These are phyloP conservation scores for Pugionium dolabratum DNA, from an alignment of 345 rosid species.

Conservation along the genomic window DNA sequence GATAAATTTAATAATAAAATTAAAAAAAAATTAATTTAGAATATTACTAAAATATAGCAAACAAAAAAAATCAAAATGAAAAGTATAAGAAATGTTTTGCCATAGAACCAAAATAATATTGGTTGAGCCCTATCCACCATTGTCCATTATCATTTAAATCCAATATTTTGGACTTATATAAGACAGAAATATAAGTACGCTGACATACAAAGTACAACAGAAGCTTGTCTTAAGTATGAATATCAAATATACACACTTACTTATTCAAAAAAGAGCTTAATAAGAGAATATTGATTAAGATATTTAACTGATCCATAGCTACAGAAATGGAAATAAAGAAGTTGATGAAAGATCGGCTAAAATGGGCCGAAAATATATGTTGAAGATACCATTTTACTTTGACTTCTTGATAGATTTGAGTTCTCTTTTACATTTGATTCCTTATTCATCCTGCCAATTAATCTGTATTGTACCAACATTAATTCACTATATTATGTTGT, in stretches of 20 bases:
- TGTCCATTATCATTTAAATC: conserved; percentile 24
- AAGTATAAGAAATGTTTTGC: no score
- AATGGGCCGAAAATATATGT: conserved; percentile 36
- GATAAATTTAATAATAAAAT: no score
- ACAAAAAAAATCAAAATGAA: no score
- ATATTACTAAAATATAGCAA: no score
- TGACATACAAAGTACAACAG: conserved; percentile 20
- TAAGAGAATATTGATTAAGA: conserved; percentile 20
- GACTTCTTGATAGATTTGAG: conserved; percentile 36
- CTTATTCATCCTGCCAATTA: conserved; percentile 26
- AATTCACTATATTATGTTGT: background rate
- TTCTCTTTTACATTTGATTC: conserved; percentile 26
- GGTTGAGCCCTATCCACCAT: background rate
- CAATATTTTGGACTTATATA: conserved; percentile 25
- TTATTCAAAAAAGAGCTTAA: conserved; percentile 24
- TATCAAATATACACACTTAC: conserved; percentile 26
- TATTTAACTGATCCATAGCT: background rate
- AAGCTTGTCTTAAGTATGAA: conserved; percentile 16
- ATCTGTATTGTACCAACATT: conserved; percentile 11
- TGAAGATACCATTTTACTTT: conserved; percentile 27
- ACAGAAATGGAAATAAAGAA: conserved; percentile 7
- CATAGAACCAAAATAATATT: no score
- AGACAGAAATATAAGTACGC: conserved; percentile 20
- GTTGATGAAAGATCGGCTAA: conserved; percentile 21
- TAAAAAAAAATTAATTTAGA: no score